These are phyloP conservation scores for Pseudogymnoascus sp. DNA, from an alignment of 2,329 filamentous ascomycete genomes.

Conservation along the genomic window DNA sequence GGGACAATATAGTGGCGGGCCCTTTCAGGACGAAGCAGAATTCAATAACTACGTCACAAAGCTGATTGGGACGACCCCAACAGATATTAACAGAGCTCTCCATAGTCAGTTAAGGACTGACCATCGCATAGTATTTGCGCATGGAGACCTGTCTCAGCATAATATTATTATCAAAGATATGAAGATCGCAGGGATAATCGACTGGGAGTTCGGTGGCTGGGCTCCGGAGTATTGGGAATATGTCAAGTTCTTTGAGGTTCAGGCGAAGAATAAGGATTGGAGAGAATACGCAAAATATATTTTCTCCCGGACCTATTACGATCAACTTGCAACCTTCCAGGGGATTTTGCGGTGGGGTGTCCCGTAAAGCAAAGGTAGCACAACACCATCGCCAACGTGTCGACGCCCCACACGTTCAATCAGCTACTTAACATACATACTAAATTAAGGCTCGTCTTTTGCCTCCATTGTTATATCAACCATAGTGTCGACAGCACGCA, in stretches of 20 bases:
- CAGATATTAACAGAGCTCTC: background rate
- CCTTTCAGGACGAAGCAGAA: background rate
- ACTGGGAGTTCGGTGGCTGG: conserved; percentile 14
- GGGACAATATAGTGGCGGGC: background rate
- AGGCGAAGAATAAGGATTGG: background rate
- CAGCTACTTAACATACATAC: background rate
- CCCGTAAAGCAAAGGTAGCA: background rate
- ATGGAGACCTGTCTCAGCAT: conserved; percentile 39
- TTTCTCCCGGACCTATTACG: background rate
- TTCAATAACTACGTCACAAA: background rate
- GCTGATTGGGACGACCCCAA: background rate
- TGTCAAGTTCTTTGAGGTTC: conserved; percentile 4
- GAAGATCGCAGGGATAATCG: conserved; percentile 13
- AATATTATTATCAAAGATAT: conserved; percentile 37
- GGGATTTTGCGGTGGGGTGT: background rate
- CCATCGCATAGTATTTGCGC: conserved; percentile 38
- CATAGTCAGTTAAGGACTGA: background rate
- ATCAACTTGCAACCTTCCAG: background rate
- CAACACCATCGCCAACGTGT: background rate
- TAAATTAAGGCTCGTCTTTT: background rate
- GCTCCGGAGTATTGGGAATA: conserved; percentile 15
- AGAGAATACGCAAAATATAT: background rate
- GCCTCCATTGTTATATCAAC: background rate
- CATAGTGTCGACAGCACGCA: background rate
- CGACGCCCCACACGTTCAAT: background rate